Evolutionary conservation across 2,329 filamentous ascomycete genomes (phyloP).

Genomic region (Parascedosporium putredinis): DNA sequence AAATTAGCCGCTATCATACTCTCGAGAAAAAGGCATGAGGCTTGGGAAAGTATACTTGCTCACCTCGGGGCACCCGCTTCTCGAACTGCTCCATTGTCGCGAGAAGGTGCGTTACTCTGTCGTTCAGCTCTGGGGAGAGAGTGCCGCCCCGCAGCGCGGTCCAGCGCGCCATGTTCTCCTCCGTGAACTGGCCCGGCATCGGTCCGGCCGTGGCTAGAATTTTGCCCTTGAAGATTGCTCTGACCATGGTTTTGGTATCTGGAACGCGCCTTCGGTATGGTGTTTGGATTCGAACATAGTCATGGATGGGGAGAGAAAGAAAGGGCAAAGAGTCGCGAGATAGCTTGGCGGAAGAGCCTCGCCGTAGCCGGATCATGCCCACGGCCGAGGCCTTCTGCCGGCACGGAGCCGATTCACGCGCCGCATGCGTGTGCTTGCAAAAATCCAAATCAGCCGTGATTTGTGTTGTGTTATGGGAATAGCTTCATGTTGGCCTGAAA

Average conservation of each 20-base stretch:
- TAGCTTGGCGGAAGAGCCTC: no score
- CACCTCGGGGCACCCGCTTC: constrained; percentile 27
- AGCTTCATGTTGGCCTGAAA: no score
- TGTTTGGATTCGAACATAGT: no score
- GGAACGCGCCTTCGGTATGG: no score
- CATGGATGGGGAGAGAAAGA: no score
- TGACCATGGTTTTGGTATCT: constrained; percentile 4
- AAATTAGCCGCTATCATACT: neutral
- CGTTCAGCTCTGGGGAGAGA: constrained; percentile 39
- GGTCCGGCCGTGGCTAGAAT: constrained; percentile 49
- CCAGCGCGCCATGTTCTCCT: constrained; percentile 56
- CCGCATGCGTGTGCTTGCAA: no score
- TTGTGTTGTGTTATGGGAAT: no score
- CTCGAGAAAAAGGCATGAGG: neutral
- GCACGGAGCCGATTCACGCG: no score
- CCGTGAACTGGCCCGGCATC: constrained; percentile 36
- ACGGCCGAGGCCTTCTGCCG: no score
- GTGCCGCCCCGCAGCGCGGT: constrained; percentile 49
- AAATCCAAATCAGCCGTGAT: no score
- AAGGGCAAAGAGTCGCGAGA: no score
- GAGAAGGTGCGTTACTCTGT: constrained; percentile 62
- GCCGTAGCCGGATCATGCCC: no score
- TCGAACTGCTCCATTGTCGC: constrained; percentile 53
- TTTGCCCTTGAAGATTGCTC: constrained; percentile 39
- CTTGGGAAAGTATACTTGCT: neutral